A percentile compares a stretch with the other conserved stretches of the same genome.
These are phyloP conservation scores for Symbiodinium natans DNA, from an alignment of 73 alveolate species.

Conservation along the genomic window DNA sequence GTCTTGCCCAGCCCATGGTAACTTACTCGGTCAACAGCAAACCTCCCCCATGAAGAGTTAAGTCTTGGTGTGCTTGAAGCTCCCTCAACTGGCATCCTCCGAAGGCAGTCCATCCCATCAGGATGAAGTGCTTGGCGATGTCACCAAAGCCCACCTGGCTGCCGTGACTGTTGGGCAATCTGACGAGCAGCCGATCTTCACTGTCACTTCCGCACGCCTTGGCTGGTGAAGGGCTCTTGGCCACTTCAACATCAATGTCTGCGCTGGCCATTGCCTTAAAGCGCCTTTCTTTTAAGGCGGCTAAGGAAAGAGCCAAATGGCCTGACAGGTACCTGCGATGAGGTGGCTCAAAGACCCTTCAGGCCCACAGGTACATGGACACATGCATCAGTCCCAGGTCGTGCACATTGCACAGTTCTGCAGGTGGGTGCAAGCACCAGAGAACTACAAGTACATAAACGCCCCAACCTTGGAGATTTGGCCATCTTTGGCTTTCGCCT, in stretches of 20 bases:
- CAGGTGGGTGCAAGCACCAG: too few species aligned
- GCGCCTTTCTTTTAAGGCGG: too few species aligned
- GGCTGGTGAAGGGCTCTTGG: neutral
- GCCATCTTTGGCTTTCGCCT: constrained; percentile 75
- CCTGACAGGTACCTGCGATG: neutral
- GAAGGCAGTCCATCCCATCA: constrained; percentile 59
- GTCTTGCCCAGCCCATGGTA: too few species aligned
- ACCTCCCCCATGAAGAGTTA: too few species aligned
- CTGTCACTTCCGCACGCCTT: neutral
- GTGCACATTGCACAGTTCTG: too few species aligned
- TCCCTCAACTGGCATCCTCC: neutral
- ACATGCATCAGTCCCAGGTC: too few species aligned
- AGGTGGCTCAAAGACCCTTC: too few species aligned
- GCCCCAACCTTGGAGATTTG: constrained; percentile 29
- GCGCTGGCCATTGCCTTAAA: neutral
- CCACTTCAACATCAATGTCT: neutral
- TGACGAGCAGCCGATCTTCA: too few species aligned
- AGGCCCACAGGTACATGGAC: too few species aligned
- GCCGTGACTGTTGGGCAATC: too few species aligned
- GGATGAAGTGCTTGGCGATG: constrained; percentile 56
- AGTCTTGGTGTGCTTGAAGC: too few species aligned
- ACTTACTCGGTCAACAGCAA: too few species aligned
- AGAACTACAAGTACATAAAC: neutral
- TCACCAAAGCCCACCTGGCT: constrained; percentile 10
- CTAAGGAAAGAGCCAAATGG: neutral